phyloP scores from a whole-genome alignment of 208 protist genomes.

The Blechomonas ayalai region DNA sequence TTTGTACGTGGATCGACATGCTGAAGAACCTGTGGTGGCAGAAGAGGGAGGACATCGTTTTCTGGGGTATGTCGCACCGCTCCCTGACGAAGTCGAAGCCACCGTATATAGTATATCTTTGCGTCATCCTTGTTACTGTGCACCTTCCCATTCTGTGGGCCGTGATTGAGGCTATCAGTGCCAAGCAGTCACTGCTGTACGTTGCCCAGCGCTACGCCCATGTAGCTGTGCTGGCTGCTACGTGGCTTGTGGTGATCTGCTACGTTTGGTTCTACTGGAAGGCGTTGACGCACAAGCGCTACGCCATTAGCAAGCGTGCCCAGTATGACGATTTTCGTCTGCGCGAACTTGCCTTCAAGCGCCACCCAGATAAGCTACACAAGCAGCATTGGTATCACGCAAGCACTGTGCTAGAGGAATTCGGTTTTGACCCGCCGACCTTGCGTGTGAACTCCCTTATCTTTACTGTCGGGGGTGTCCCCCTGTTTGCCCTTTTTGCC shows the following conservation, averaged over 20 bases:
- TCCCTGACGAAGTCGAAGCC: slow-evolving; percentile 49
- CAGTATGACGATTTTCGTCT: slow-evolving; percentile 60
- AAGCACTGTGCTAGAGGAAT: slow-evolving; percentile 73
- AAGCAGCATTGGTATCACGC: slow-evolving; percentile 86
- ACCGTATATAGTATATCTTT: slow-evolving; percentile 64
- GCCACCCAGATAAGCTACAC: slow-evolving; percentile 28
- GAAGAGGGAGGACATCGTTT: slow-evolving; percentile 41
- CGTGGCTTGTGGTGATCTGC: slow-evolving; percentile 55
- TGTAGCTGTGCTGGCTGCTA: slow-evolving; percentile 43
- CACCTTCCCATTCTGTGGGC: slow-evolving; percentile 71
- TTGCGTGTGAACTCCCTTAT: slow-evolving; percentile 64
- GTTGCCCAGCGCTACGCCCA: slow-evolving; percentile 64
- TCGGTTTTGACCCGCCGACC: slow-evolving; percentile 68
- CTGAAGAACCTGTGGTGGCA: slow-evolving; percentile 47
- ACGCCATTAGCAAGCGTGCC: slow-evolving; percentile 21
- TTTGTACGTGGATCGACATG: slow-evolving; percentile 76
- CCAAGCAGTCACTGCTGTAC: slow-evolving; percentile 55
- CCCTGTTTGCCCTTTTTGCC: slow-evolving; percentile 67
- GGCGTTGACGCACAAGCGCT: slow-evolving; percentile 52
- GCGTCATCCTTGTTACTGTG: slow-evolving; percentile 56
- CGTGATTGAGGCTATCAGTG: slow-evolving; percentile 41
- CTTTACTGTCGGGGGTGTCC: slow-evolving; percentile 70
- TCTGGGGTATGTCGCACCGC: slow-evolving; percentile 71
- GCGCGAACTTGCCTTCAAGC: slow-evolving; percentile 42
- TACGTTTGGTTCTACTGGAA: slow-evolving; percentile 81